Evolutionary conservation across 1,284 basidiomycete genomes (phyloP).

Genomic region (Xerocomus amazonicus): DNA sequence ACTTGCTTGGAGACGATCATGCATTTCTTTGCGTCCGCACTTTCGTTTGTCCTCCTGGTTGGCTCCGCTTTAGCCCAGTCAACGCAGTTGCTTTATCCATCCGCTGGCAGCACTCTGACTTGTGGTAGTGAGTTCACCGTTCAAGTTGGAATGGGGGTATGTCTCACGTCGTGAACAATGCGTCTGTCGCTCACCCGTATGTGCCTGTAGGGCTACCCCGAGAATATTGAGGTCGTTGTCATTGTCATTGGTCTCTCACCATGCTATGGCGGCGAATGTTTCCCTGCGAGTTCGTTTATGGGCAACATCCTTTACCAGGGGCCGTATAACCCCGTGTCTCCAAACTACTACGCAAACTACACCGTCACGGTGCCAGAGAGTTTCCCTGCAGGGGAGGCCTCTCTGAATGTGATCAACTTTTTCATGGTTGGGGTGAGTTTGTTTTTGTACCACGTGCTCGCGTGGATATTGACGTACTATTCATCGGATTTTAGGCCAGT

Average conservation of each 20-base stretch:
- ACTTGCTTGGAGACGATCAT: constrained; percentile 6
- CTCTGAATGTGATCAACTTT: constrained; percentile 24
- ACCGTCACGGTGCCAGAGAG: constrained; percentile 18
- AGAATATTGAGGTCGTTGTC: constrained; percentile 26
- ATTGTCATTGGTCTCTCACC: constrained; percentile 25
- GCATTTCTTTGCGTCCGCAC: constrained; percentile 13
- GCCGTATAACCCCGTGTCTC: constrained; percentile 5
- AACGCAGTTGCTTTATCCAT: constrained; percentile 12
- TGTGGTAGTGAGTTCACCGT: constrained; percentile 14
- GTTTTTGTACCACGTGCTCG: background rate
- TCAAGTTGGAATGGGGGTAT: constrained; percentile 24
- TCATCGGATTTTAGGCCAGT: constrained; percentile 9
- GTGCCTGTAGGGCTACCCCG: constrained; percentile 11
- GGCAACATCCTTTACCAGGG: constrained; percentile 26
- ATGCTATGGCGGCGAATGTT: constrained; percentile 17
- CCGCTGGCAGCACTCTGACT: constrained; percentile 8
- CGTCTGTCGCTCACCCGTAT: background rate
- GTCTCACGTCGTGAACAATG: background rate
- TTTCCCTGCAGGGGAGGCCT: constrained; percentile 11
- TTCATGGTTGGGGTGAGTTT: constrained; percentile 30
- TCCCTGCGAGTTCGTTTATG: constrained; percentile 14
- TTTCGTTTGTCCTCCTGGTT: constrained; percentile 15
- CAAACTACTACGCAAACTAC: constrained; percentile 15
- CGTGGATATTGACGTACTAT: constrained; percentile 3
- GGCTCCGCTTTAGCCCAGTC: constrained; percentile 20